Conservation (phyloP, 805 yeast species). For the Nakazawaea anatomiae region DNA sequence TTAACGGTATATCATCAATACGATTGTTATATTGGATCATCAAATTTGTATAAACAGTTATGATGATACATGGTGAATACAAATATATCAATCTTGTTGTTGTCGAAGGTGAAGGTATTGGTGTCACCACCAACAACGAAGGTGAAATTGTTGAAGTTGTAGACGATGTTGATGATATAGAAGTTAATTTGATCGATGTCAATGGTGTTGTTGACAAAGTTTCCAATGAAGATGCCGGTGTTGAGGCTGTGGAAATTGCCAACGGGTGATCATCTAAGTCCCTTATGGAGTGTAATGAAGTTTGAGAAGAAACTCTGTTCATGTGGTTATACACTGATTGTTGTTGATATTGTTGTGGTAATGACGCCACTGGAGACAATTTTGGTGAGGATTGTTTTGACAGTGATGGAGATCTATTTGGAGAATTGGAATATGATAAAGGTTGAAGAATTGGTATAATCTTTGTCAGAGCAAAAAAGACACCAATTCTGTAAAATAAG, state of each 20-base stretch:
- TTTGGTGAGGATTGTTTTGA: constrained; percentile 9
- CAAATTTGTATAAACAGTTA: constrained; percentile 91
- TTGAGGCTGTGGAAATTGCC: constrained; percentile 11
- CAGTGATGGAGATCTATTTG: constrained; percentile 7
- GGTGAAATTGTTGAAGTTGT: constrained; percentile 12
- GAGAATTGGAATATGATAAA: constrained; percentile 2
- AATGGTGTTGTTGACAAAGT: constrained; percentile 8
- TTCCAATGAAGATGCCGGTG: constrained; percentile 16
- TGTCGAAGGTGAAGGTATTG: constrained; percentile 14
- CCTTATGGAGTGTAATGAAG: constrained; percentile 6
- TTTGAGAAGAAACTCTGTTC: neutral
- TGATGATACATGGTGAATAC: constrained; percentile 88
- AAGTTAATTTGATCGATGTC: constrained; percentile 1
- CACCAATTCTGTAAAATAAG: constrained; percentile 78
- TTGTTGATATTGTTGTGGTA: neutral
- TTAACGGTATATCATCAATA: constrained; percentile 44
- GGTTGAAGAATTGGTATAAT: constrained; percentile 63
- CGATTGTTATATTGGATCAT: constrained; percentile 85
- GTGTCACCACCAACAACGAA: neutral
- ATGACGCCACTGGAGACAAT: constrained; percentile 2
- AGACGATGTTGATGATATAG: constrained; percentile 1
- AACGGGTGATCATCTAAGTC: constrained; percentile 2
- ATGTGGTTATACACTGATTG: neutral
- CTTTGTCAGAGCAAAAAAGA: constrained; percentile 85
- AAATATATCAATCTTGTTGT: constrained; percentile 63